phyloP scores from a whole-genome alignment of 129 eudicot genomes.

The Silybum marianum region DNA sequence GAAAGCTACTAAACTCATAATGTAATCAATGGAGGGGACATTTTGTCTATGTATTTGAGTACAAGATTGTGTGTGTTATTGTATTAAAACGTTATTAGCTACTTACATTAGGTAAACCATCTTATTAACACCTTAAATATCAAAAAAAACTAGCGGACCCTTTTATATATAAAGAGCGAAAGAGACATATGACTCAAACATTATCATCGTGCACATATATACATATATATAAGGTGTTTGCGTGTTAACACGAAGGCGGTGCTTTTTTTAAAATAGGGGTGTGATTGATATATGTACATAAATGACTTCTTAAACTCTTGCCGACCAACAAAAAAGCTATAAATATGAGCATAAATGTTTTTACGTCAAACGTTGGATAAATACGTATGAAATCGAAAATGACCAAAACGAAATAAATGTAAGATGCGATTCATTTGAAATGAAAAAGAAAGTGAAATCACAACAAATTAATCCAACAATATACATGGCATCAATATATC shows the following conservation, averaged over 20 bases:
- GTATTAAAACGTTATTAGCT: slow-evolving; percentile 12
- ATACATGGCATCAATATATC: too few relatives aligned
- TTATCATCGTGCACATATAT: slow-evolving; percentile 17
- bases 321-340: background rate
- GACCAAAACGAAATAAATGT: background rate
- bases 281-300: background rate
- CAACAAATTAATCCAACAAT: too few relatives aligned
- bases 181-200: slow-evolving; percentile 3
- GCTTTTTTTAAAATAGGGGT: background rate
- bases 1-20: slow-evolving; percentile 31
- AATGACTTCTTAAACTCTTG: background rate
- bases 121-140: slow-evolving; percentile 37
- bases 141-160: slow-evolving; percentile 37
- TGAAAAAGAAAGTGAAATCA: background rate
- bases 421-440: background rate
- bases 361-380: background rate
- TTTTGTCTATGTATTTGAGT: slow-evolving; percentile 45
- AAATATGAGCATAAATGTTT: too few relatives aligned
- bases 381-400: too few relatives aligned
- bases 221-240: background rate
- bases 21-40: slow-evolving; percentile 52
- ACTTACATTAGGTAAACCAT: slow-evolving; percentile 47
- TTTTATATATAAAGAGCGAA: background rate
- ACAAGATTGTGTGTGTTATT: slow-evolving; percentile 28
- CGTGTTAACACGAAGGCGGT: background rate